Evolutionary conservation across 768 basidiomycete species (phyloP), one percentile per base, ranked within the genome.

Genomic region (Lactarius quietus): DNA sequence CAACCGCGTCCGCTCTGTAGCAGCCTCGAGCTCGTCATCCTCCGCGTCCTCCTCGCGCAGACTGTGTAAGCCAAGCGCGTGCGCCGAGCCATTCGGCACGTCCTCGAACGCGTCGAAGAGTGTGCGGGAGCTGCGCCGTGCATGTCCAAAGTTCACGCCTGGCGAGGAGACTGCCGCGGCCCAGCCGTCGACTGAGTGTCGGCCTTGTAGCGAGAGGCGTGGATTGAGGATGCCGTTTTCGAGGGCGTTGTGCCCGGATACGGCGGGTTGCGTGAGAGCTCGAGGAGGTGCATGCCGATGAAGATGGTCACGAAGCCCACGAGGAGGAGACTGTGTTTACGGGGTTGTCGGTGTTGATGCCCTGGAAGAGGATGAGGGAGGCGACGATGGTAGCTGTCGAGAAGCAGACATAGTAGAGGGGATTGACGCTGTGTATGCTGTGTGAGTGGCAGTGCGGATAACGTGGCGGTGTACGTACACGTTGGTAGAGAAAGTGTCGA

Each of bases 381-480:
- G 97, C 94, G 51, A 97, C 81, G 73, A 96, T 90, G 55, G 95
- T 98, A 6, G 90, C 89, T 2, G 92, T 91, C 20, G 93, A 93
- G 79, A 99, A 99, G 75, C 92, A 89, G 75, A 98, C 96, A 73
- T 95, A 98, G 78, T 98, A 98, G 81, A 97, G 90, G 0, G 95
- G 96, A 75, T 98, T 98, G 59, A 98, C 95, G 57, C 94, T 96
- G 69, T 7, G 60, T 23, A 4, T 60, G 23, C 28, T 62, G 64
- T 35, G 31, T 59, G 17, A 55, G 54, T 1, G 6, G 56, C 17
- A 20, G 38, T 35, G 39, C 55, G 20, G 58, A 62, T 3, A 66
- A 57, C 28, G 62, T 33, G 43, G 35, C 20, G 66, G 12, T 35
- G 52, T 17, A 82, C 93, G 69, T 83, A 96, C 94, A 98, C 92